phyloP scores from a whole-genome alignment of 192 early-diverging fungal genomes.

The Entomortierella chlamydospora region DNA sequence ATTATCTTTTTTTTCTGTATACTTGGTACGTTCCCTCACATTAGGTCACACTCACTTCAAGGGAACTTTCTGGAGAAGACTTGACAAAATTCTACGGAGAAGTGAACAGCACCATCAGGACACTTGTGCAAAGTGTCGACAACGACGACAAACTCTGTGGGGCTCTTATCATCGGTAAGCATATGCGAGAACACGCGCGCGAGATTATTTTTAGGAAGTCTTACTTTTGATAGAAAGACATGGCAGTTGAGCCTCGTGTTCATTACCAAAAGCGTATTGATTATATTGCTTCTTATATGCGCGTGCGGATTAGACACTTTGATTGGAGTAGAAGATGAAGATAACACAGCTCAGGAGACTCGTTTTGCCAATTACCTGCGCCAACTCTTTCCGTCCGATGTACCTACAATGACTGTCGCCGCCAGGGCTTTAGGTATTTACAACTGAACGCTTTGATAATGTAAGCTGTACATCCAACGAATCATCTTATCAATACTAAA shows the following conservation, averaged over 20 bases:
- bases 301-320: slow-evolving; percentile 70
- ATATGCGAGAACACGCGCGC: neutral
- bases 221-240: too few species aligned
- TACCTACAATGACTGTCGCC: slow-evolving; percentile 78
- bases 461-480: neutral
- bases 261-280: neutral
- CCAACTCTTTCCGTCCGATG: slow-evolving; percentile 75
- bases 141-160: slow-evolving; percentile 83
- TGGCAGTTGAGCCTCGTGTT: too few species aligned
- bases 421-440: slow-evolving; percentile 76
- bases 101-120: slow-evolving; percentile 79
- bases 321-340: slow-evolving; percentile 85
- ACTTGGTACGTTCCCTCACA: too few species aligned
- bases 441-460: neutral
- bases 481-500: neutral
- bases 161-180: slow-evolving; percentile 80
- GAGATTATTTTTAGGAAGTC: neutral
- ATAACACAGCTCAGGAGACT: slow-evolving; percentile 79
- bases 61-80: slow-evolving; percentile 78
- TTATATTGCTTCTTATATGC: neutral
- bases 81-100: slow-evolving; percentile 81
- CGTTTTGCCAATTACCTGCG: slow-evolving; percentile 87
- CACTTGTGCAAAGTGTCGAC: slow-evolving; percentile 79
- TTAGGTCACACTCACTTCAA: slow-evolving; percentile 31
- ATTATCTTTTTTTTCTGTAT: too few species aligned